Conservation (phyloP, 2,329 filamentous ascomycete genomes). For the Ceratocystis lukuohia region DNA sequence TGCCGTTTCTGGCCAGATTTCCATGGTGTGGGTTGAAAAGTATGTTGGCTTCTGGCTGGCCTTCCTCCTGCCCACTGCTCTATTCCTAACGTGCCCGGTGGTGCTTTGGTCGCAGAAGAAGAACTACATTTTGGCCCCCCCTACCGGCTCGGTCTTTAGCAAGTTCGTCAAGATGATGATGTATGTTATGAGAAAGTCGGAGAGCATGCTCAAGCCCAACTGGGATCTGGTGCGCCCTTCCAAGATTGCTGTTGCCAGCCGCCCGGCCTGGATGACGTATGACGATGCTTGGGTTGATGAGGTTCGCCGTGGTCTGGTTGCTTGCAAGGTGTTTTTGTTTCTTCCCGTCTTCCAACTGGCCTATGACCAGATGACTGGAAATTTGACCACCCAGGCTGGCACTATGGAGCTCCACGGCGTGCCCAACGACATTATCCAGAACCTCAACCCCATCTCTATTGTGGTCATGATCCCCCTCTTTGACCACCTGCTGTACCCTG, state of each 20-base stretch:
- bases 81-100: slow-evolving; percentile 50
- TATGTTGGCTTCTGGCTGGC: slow-evolving; percentile 65
- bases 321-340: slow-evolving; percentile 60
- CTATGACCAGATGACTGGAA: slow-evolving; percentile 48
- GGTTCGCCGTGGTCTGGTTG: slow-evolving; percentile 53
- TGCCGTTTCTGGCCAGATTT: slow-evolving; percentile 44
- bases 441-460: slow-evolving; percentile 61
- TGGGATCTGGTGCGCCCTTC: slow-evolving; percentile 60
- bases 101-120: slow-evolving; percentile 48
- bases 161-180: slow-evolving; percentile 51
- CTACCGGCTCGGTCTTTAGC: slow-evolving; percentile 57
- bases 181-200: slow-evolving; percentile 49
- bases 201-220: slow-evolving; percentile 48
- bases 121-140: slow-evolving; percentile 48
- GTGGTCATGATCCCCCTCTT: slow-evolving; percentile 62
- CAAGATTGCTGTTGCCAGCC: slow-evolving; percentile 38
- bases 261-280: slow-evolving; percentile 65
- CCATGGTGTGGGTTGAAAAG: slow-evolving; percentile 62
- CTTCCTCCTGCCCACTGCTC: slow-evolving; percentile 51
- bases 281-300: slow-evolving; percentile 76
- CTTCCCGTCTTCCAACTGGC: slow-evolving; percentile 48
- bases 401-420: slow-evolving; percentile 55
- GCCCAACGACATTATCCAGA: slow-evolving; percentile 65
- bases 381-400: slow-evolving; percentile 49
- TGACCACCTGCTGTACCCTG: slow-evolving; percentile 56